Percentiles rank a stretch among this genome's conserved stretches.
Conservation (phyloP, 805 yeast genomes). For the Kuraishia floccosa region DNA sequence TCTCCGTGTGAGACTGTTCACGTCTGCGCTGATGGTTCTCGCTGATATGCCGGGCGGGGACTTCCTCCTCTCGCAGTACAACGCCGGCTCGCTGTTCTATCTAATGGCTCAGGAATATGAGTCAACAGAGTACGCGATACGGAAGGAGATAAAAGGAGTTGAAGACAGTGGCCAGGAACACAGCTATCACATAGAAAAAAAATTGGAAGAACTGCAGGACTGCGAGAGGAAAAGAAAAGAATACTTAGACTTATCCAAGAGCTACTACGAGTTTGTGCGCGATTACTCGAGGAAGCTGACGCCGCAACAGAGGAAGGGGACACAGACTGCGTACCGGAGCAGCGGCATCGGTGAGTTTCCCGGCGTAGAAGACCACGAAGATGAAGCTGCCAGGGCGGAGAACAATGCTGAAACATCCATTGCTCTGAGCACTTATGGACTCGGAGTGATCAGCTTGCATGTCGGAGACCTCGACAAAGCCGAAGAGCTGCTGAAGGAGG, state of each 20-base stretch:
- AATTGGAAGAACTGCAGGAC: too few relatives aligned
- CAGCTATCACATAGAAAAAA: too few relatives aligned
- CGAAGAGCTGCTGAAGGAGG: slow-evolving; percentile 49
- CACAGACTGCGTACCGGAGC: neutral
- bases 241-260: too few relatives aligned
- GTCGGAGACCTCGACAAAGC: slow-evolving; percentile 45
- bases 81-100: slow-evolving; percentile 59
- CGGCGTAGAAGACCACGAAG: too few relatives aligned
- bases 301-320: neutral
- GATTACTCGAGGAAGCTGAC: too few relatives aligned
- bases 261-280: too few relatives aligned
- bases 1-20: slow-evolving; percentile 44
- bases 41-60: slow-evolving; percentile 61
- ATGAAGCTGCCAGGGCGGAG: too few relatives aligned
- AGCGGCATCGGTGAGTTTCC: neutral
- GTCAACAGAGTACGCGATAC: slow-evolving; percentile 5
- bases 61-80: slow-evolving; percentile 52
- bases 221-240: too few relatives aligned
- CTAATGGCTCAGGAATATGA: slow-evolving; percentile 57
- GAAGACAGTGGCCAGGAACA: too few relatives aligned
- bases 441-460: slow-evolving; percentile 72
- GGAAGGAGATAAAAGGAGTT: too few relatives aligned
- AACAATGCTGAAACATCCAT: too few relatives aligned
- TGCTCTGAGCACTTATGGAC: slow-evolving; percentile 74
- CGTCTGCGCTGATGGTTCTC: slow-evolving; percentile 63